Evolutionary conservation across 2,329 filamentous ascomycete species (phyloP).

Genomic region (Cladosporium sp.): DNA sequence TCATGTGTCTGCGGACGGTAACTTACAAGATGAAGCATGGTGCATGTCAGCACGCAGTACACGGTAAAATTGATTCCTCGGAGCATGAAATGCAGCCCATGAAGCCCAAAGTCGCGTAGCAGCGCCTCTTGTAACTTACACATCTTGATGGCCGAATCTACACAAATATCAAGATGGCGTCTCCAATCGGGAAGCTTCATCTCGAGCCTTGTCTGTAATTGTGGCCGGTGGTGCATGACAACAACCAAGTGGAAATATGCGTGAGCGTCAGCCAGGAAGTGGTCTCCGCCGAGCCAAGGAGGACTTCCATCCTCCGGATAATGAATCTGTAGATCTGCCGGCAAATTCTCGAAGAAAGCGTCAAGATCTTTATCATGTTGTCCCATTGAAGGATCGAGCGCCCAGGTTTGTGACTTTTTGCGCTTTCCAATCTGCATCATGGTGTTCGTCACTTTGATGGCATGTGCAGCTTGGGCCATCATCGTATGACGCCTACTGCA

Average conservation of each 20-base stretch:
- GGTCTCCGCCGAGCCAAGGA: slow-evolving; percentile 75
- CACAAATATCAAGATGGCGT: slow-evolving; percentile 81
- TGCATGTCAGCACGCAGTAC: slow-evolving; percentile 88
- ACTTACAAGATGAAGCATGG: slow-evolving; percentile 88
- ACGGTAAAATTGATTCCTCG: slow-evolving; percentile 93
- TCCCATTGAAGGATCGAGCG: slow-evolving; percentile 77
- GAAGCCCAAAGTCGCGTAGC: slow-evolving; percentile 71
- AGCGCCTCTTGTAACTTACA: slow-evolving; percentile 86
- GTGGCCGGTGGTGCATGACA: slow-evolving; percentile 84
- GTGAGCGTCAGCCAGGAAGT: slow-evolving; percentile 86
- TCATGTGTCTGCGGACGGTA: not conserved
- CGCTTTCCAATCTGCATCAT: slow-evolving; percentile 73
- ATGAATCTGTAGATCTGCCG: slow-evolving; percentile 72
- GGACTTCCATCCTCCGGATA: slow-evolving; percentile 77
- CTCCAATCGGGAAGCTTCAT: slow-evolving; percentile 81
- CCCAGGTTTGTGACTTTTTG: slow-evolving; percentile 67
- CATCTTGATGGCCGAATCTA: slow-evolving; percentile 78
- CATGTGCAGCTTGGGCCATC: slow-evolving; percentile 73
- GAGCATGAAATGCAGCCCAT: slow-evolving; percentile 86
- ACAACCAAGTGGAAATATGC: slow-evolving; percentile 83
- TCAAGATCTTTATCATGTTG: slow-evolving; percentile 75
- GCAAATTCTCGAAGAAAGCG: slow-evolving; percentile 74
- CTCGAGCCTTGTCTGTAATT: slow-evolving; percentile 72
- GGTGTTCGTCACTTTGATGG: slow-evolving; percentile 74
- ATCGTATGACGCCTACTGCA: slow-evolving; percentile 83